Base-by-base conservation (phyloP, 148 eudicot species). In the Rhododendron ferrugineum region DNA sequence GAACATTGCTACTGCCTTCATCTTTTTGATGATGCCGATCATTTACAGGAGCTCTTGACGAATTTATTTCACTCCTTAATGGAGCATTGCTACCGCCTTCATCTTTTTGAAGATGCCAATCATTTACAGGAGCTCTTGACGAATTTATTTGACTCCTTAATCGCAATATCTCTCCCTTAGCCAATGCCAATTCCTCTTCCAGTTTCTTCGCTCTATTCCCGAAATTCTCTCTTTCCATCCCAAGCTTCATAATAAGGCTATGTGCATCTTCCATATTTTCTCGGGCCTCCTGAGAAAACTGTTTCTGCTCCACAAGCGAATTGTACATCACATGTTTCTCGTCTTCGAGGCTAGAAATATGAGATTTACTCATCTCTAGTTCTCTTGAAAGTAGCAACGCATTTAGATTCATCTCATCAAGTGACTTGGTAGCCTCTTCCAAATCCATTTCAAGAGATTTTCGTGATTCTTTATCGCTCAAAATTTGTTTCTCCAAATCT, bases 111-210 rank as follows among this genome's bases (percentile, higher is more conserved):
- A 58, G 73, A 68, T 70, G 47, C 72, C 85, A 50, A 82, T 84
- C 80, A 72, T 90, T 85, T 26, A 85, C 90, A 10, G 73, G 52
- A 73, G 85, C 28, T 87, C 74, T 86, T 2, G 88, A 84, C 23
- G 93, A 87, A 50, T 86, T 95, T 80, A 82, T 82, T 86, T 86
- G 70, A 82, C 89, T 90, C 83, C 90, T 92, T 68, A 97, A 83
- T 68, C 91, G 86, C 91, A 94, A 79, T 26, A 97, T 94, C 78
- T 95, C 99, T 4, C 98, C 96, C 86, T 95, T 95, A 10, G 96
- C 92, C 56, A 93, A 90, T 9, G 94, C 92, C 85, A 95, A 72
- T 58, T 94, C 94, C 32, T 92, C 92, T 88, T 95, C 99, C 78
- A 93, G 87, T 64, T 90, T 90, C 86, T 85, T 91, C 37, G 83